Percentiles rank a stretch among this genome's conserved stretches.
Evolutionary conservation across 2,329 filamentous ascomycete species (phyloP).

Genomic region (Xylaria sp.): DNA sequence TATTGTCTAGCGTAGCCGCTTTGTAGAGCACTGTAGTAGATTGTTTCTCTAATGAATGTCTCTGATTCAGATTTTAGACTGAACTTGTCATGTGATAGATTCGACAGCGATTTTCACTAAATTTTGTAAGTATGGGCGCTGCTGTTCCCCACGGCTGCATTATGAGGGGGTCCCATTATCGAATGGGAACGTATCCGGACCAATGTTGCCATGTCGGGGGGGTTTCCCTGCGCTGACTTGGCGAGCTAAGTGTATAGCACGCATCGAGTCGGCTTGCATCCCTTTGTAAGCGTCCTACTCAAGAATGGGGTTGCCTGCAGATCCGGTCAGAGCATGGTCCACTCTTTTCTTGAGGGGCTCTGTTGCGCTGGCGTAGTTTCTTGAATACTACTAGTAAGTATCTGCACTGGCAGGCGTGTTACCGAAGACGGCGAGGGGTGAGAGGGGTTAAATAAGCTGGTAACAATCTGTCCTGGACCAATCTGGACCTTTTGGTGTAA

Average conservation of each 20-base stretch:
- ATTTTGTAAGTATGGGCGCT: slow-evolving; percentile 22
- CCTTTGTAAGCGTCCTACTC: slow-evolving; percentile 27
- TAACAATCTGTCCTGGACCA: slow-evolving; percentile 9
- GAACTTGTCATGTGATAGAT: slow-evolving; percentile 33
- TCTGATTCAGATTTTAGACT: slow-evolving; percentile 16
- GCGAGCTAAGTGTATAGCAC: slow-evolving; percentile 32
- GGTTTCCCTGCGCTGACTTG: slow-evolving; percentile 31
- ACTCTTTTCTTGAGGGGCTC: slow-evolving; percentile 20
- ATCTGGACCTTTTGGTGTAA: slow-evolving; percentile 14
- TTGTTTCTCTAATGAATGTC: slow-evolving; percentile 16
- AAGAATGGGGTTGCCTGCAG: slow-evolving; percentile 26
- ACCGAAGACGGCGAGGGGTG: slow-evolving; percentile 25
- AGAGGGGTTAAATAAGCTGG: slow-evolving; percentile 22
- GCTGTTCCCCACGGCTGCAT: slow-evolving; percentile 26
- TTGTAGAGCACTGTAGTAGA: not conserved
- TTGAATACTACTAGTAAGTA: slow-evolving; percentile 11
- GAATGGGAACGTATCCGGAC: slow-evolving; percentile 37
- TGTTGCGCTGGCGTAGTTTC: slow-evolving; percentile 22
- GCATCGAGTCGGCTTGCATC: slow-evolving; percentile 34
- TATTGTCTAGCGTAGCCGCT: not conserved
- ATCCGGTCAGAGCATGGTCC: slow-evolving; percentile 26
- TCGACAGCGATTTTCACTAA: slow-evolving; percentile 18
- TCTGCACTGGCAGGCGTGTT: slow-evolving; percentile 11
- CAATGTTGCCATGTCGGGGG: slow-evolving; percentile 29
- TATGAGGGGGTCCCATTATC: slow-evolving; percentile 26